Percentiles rank a stretch among this genome's conserved stretches.
Evolutionary conservation across 345 rosid genomes (phyloP).

Genomic region (Lenwebbia sp.): DNA sequence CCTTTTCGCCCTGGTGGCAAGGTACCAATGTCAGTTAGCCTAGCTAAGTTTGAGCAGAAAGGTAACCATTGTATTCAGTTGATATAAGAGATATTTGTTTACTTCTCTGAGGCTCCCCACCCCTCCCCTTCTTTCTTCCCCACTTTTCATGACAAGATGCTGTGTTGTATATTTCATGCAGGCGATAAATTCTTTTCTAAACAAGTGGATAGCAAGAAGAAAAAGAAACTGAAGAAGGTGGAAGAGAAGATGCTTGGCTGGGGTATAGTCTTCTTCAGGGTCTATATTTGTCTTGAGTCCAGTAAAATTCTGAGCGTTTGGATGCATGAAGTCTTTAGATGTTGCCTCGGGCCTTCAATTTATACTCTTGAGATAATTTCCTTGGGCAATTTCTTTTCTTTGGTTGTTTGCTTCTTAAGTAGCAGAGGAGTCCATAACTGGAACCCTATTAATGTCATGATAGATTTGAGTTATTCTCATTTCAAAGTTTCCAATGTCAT

Average conservation of each 20-base stretch:
- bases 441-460: neutral
- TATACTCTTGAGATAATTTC: neutral
- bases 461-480: neutral
- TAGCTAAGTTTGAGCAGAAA: constrained; percentile 90
- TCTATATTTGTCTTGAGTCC: neutral
- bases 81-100: neutral
- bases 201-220: constrained; percentile 75
- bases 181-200: constrained; percentile 80
- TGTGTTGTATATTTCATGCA: constrained; percentile 17
- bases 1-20: constrained; percentile 81
- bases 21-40: constrained; percentile 67
- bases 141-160: neutral
- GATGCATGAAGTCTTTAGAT: neutral
- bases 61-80: constrained; percentile 26
- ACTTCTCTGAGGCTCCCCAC: neutral
- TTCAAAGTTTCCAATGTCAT: neutral
- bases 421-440: neutral
- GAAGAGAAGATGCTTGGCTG: constrained; percentile 95
- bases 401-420: neutral
- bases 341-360: neutral
- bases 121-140: neutral
- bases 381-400: neutral
- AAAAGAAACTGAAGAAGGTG: constrained; percentile 81
- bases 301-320: neutral
- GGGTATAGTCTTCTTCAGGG: constrained; percentile 38